Evolutionary conservation across 331 rosid species (phyloP).

Genomic region (Erythrophleum ivorense): DNA sequence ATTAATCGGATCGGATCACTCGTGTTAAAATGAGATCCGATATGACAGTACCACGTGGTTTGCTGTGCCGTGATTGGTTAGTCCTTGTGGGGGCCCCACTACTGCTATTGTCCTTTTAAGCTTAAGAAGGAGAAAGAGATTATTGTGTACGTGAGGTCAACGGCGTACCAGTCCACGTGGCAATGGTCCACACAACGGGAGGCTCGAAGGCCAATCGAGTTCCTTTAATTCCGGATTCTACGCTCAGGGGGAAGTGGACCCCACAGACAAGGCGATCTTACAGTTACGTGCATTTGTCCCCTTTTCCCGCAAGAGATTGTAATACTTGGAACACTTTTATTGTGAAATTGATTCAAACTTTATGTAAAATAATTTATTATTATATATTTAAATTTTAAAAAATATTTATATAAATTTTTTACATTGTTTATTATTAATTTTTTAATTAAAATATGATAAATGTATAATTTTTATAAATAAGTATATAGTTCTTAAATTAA

Average conservation of each 20-base stretch:
- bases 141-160: conserved; percentile 28
- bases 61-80: conserved; percentile 30
- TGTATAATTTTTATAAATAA: too few species aligned
- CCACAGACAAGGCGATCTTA: conserved; percentile 24
- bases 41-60: conserved; percentile 48
- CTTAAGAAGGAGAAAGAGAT: conserved; percentile 10
- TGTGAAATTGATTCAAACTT: too few species aligned
- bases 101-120: not conserved
- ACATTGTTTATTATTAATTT: too few species aligned
- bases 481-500: too few species aligned
- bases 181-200: conserved; percentile 36
- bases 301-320: not conserved
- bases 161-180: conserved; percentile 37
- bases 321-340: too few species aligned
- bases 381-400: too few species aligned
- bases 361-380: too few species aligned
- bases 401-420: too few species aligned
- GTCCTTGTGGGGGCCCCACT: conserved; percentile 7
- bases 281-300: conserved; percentile 11
- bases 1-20: not conserved
- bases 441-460: too few species aligned
- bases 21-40: not conserved
- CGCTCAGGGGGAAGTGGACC: conserved; percentile 24
- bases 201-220: conserved; percentile 10
- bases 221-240: conserved; percentile 26